These are phyloP conservation scores for Coprinopsis cinerea DNA, from an alignment of 768 basidiomycete species.

Conservation along the genomic window DNA sequence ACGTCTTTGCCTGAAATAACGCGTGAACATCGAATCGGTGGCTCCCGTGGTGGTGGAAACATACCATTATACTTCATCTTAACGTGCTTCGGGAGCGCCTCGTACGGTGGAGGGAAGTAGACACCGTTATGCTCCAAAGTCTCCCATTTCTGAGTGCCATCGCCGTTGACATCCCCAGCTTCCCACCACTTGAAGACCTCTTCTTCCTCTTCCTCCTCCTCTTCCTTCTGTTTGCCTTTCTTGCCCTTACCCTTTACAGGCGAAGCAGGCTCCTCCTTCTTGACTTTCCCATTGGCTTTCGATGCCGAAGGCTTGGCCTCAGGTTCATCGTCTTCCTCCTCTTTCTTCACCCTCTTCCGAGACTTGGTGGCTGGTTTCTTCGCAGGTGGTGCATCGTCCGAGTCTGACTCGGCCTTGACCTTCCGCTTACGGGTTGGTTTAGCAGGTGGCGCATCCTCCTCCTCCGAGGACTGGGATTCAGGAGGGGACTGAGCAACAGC, in stretches of 20 bases:
- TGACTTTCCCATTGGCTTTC: conserved; percentile 36
- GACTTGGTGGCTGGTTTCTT: conserved; percentile 44
- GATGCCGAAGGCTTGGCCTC: conserved; percentile 38
- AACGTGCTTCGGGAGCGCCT: conserved; percentile 71
- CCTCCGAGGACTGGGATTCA: conserved; percentile 25
- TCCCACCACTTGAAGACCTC: conserved; percentile 89
- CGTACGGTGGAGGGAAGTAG: conserved; percentile 93
- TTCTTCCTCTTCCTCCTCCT: conserved; percentile 65
- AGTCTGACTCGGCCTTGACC: conserved; percentile 45
- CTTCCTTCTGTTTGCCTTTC: conserved; percentile 37
- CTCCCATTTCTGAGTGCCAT: conserved; percentile 83
- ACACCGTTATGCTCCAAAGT: conserved; percentile 95
- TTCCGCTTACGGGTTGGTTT: conserved; percentile 42
- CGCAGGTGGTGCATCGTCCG: conserved; percentile 33
- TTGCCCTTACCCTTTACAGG: conserved; percentile 37
- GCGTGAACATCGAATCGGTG: conserved; percentile 1
- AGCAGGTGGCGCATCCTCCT: conserved; percentile 33
- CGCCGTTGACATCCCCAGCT: conserved; percentile 52
- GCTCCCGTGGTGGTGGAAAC: conserved; percentile 20
- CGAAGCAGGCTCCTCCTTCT: conserved; percentile 35
- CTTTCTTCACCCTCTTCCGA: conserved; percentile 53
- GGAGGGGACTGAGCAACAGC: conserved; percentile 43
- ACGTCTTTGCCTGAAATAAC: conserved; percentile 60
- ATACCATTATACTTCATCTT: conserved; percentile 95
- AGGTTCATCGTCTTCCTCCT: conserved; percentile 36